phyloP scores from a whole-genome alignment of 306 rosid genomes.

The Cicer chorassanicum region DNA sequence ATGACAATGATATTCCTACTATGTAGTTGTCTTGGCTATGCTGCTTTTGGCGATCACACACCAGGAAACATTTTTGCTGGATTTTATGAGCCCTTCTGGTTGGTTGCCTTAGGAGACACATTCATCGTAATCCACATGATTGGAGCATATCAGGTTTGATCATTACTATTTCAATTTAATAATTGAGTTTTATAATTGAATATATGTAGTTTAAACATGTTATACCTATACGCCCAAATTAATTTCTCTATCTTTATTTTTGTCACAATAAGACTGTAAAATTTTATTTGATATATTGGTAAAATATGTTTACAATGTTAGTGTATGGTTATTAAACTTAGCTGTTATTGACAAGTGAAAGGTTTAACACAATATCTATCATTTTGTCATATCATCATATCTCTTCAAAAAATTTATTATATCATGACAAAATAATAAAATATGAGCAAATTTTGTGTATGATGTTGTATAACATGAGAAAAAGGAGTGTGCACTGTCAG shows the following conservation, averaged over 20 bases:
- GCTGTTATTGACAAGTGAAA: too few species aligned
- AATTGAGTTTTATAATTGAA: not conserved
- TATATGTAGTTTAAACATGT: too few species aligned
- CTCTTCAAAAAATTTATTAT: too few species aligned
- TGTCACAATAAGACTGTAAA: not conserved
- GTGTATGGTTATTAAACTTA: too few species aligned
- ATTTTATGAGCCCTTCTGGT: constrained; percentile 64
- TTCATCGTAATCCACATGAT: constrained; percentile 65
- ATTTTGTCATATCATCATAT: too few species aligned
- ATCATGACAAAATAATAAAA: too few species aligned
- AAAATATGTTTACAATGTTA: not conserved
- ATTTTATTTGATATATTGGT: not conserved
- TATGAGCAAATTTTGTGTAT: too few species aligned
- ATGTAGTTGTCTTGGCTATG: constrained; percentile 65
- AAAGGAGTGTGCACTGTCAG: too few species aligned
- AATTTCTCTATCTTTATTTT: too few species aligned
- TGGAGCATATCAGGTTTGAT: constrained; percentile 75
- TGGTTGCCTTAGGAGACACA: constrained; percentile 61
- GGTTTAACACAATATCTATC: too few species aligned
- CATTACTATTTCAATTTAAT: not conserved
- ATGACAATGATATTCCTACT: constrained; percentile 62
- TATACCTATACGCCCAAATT: too few species aligned
- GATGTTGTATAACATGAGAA: too few species aligned
- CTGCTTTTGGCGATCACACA: constrained; percentile 67
- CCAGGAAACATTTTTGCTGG: constrained; percentile 72